Evolutionary conservation across 345 rosid genomes (phyloP).

Genomic region (Cochlearia excelsa): DNA sequence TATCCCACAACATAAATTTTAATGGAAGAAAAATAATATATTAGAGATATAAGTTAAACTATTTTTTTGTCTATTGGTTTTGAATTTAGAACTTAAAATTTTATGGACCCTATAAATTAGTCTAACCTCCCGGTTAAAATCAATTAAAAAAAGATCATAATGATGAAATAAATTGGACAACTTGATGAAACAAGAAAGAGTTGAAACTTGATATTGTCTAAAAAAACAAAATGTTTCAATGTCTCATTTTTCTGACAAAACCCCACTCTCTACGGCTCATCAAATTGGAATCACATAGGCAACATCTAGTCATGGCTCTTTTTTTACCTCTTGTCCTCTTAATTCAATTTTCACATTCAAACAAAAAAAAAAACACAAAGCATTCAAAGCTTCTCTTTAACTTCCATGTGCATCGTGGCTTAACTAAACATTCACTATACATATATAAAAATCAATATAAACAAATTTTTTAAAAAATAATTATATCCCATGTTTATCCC

Average conservation of each 20-base stretch:
- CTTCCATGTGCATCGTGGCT: slow-evolving; percentile 36
- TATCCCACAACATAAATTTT: too few relatives aligned
- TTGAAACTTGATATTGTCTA: slow-evolving; percentile 26
- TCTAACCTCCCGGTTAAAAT: too few relatives aligned
- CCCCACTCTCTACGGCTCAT: slow-evolving; percentile 19
- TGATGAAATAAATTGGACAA: slow-evolving; percentile 5
- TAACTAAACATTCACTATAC: slow-evolving; percentile 25
- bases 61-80: too few relatives aligned
- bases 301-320: slow-evolving; percentile 27
- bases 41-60: too few relatives aligned
- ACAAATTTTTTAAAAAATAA: too few relatives aligned
- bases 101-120: too few relatives aligned
- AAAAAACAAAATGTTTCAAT: slow-evolving; percentile 23
- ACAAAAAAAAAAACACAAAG: slow-evolving; percentile 11
- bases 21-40: too few relatives aligned
- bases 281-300: slow-evolving; percentile 27
- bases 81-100: too few relatives aligned
- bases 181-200: slow-evolving; percentile 27
- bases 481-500: slow-evolving; percentile 30
- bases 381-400: slow-evolving; percentile 33
- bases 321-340: slow-evolving; percentile 24
- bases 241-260: slow-evolving; percentile 34
- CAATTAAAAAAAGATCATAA: too few relatives aligned
- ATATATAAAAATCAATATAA: not conserved
- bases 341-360: slow-evolving; percentile 29